Evolutionary conservation across 306 rosid species (phyloP).

Genomic region (Neltuma alba): DNA sequence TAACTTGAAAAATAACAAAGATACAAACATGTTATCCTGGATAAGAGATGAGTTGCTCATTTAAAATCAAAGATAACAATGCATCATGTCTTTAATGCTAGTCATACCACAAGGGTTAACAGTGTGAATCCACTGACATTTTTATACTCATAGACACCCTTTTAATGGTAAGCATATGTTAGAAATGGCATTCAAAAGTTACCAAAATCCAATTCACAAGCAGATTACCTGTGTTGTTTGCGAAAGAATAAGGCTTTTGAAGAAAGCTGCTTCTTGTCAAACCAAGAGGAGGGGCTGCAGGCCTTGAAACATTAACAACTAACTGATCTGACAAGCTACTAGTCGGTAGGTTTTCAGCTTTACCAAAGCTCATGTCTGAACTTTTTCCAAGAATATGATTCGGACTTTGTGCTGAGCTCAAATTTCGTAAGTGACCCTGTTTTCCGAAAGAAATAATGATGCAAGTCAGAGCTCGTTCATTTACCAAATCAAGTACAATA

Average conservation of each 20-base stretch:
- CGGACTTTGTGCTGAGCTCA: conserved; percentile 49
- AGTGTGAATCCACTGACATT: conserved; percentile 28
- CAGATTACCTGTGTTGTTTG: conserved; percentile 67
- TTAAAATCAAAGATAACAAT: conserved; percentile 18
- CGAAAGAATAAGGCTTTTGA: conserved; percentile 67
- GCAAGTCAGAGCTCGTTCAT: conserved; percentile 37
- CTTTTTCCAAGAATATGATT: conserved; percentile 53
- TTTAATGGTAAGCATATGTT: conserved; percentile 11
- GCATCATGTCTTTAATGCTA: conserved; percentile 17
- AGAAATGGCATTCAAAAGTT: conserved; percentile 24
- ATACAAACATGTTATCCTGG: conserved; percentile 1
- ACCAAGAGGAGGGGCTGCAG: conserved; percentile 64
- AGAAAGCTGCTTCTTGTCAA: conserved; percentile 62
- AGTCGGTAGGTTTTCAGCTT: conserved; percentile 50
- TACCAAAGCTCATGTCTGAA: conserved; percentile 54
- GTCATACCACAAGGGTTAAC: conserved; percentile 12
- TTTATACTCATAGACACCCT: conserved; percentile 4
- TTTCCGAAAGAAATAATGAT: conserved; percentile 34
- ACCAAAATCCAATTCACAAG: conserved; percentile 19
- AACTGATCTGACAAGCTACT: conserved; percentile 61
- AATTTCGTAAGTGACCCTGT: conserved; percentile 52
- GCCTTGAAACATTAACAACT: conserved; percentile 61
- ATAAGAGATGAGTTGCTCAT: conserved; percentile 11
- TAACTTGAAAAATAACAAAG: not conserved
- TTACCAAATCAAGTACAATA: conserved; percentile 23